phyloP scores from a whole-genome alignment of 108 stramenopile species.

The Cyclostephanos tholiformis region DNA sequence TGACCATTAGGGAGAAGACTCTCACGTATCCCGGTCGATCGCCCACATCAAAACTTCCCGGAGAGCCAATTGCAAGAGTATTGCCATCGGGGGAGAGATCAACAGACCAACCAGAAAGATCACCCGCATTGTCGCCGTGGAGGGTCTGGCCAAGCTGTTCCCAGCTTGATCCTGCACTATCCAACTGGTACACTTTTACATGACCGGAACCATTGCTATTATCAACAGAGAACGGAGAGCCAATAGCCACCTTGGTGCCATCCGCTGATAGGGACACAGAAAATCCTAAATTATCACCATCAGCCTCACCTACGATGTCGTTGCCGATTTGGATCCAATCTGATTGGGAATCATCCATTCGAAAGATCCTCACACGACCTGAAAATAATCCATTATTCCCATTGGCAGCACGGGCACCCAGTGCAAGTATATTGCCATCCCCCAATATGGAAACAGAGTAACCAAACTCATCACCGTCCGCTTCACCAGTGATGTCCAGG shows the following conservation, averaged over 20 bases:
- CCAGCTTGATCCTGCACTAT: neutral
- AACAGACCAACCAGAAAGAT: neutral
- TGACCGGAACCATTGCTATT: neutral
- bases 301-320: conserved; percentile 10
- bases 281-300: neutral
- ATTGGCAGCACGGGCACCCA: neutral
- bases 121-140: neutral
- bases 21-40: conserved; percentile 2
- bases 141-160: neutral
- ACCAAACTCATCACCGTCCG: conserved; percentile 10
- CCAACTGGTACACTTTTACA: neutral
- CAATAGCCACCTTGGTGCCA: conserved; percentile 20
- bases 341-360: neutral
- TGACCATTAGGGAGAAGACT: too few relatives aligned
- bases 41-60: neutral
- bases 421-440: conserved; percentile 18
- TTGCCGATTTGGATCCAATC: neutral
- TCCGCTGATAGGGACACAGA: conserved; percentile 15
- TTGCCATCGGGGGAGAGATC: conserved; percentile 8
- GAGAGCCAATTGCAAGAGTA: neutral
- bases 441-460: conserved; percentile 13
- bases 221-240: neutral
- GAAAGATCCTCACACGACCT: conserved; percentile 9
- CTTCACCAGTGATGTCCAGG: conserved; percentile 14
- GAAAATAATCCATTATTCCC: neutral